These are phyloP conservation scores for Tetrahymena elliotti DNA, from an alignment of 73 alveolate genomes.

Conservation along the genomic window DNA sequence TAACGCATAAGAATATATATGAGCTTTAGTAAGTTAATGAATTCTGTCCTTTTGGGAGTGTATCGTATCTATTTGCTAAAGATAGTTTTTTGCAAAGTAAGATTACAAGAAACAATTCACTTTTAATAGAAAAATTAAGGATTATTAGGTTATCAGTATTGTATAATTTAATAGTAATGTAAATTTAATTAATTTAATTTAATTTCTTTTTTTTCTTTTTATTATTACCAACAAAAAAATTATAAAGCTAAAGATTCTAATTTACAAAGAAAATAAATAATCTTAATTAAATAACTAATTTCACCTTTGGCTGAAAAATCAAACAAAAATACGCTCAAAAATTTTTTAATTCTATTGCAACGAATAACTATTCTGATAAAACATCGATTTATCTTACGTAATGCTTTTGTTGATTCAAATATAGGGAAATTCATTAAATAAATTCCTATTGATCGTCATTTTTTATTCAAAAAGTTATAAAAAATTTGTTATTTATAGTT, in stretches of 20 bases:
- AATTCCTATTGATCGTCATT: background rate
- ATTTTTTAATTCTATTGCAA: background rate
- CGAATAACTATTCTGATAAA: background rate
- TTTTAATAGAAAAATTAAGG: background rate
- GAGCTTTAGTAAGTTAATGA: background rate
- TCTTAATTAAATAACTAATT: background rate
- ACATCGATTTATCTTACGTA: background rate
- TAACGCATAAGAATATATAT: background rate
- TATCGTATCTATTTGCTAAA: background rate
- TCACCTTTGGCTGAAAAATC: background rate
- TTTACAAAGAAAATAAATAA: background rate
- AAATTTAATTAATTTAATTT: too few relatives aligned
- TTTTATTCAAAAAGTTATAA: background rate
- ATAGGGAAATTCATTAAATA: background rate
- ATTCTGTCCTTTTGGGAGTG: background rate
- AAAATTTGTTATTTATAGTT: background rate
- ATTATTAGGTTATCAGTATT: background rate
- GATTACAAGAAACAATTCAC: background rate
- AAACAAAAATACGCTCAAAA: background rate
- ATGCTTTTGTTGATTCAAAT: background rate
- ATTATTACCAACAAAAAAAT: background rate
- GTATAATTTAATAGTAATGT: too few relatives aligned
- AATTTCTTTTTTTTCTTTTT: background rate
- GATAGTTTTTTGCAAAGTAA: background rate
- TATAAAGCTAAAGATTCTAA: background rate